Base-by-base conservation (phyloP, 768 basidiomycete genomes). In the Gelatoporia subvermispora region DNA sequence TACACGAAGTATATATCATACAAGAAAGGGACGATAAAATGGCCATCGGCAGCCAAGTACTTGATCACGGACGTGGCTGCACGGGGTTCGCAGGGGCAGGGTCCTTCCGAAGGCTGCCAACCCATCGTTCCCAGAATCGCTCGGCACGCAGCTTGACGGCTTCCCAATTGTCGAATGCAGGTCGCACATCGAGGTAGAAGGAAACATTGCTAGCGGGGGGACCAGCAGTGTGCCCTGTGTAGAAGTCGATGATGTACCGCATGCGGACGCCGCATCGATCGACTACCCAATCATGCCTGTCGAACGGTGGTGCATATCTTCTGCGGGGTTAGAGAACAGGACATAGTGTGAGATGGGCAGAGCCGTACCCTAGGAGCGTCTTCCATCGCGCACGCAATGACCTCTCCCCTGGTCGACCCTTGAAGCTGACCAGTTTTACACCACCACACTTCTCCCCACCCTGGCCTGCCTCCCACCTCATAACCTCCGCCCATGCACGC, bases 181-280 rank as follows among this genome's bases (percentile, higher is more conserved):
- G 96, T 37, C 96, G 78, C 16, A 88, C 93, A 58, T 99, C 96
- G 21, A 99, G 78, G 68, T 84, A 95, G 68, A 99, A 98, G 0
- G 93, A 90, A 13, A 89, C 67, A 48, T 79, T 76, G 49, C 71
- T 74, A 20, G 72, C 65, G 1, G 72, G 59, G 10, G 78, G 58
- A 11, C 66, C 70, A 21, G 70, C 60, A 39, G 65, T 71, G 28
- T 81, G 81, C 16, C 95, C 95, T 3, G 89, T 88, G 71, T 99
- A 99, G 68, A 98, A 99, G 69, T 99, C 96, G 60, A 99, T 96
- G 50, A 99, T 82, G 70, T 99, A 99, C 43, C 95, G 84, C 63
- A 93, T 75, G 49, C 81, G 82, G 8, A 79, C 81, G 4, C 93
- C 95, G 62, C 94, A 96, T 28, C 95, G 84, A 65, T 96, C 93